Evolutionary conservation across 2,329 filamentous ascomycete genomes (phyloP), one percentile per base, ranked within the genome.

Genomic region (Diaporthe ampelina): DNA sequence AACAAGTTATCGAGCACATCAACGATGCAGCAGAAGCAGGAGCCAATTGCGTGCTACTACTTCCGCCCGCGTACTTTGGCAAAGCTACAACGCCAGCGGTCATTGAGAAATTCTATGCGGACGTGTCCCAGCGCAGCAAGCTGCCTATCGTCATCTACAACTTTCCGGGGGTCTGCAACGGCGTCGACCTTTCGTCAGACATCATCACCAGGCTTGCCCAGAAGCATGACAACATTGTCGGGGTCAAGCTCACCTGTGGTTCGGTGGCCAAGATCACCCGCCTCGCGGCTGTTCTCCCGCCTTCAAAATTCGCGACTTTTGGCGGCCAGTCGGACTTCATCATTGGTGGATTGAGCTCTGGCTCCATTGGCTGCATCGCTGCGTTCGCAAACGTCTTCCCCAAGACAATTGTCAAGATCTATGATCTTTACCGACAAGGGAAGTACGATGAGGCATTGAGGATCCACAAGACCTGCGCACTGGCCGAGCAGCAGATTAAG

Each of bases 311-410:
- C 78, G 88, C 91, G 1, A 89, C 89, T 0, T 94, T 90, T 78
- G 92, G 91, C 0, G 93, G 93, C 0, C 92, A 94, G 81, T 89
- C 88, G 1, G 92, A 94, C 79, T 94, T 92, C 81, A 81, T 94
- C n/a, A 84, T 91, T 67, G 88, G 88, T 4, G 89, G 88, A 1
- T 80, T 92, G 52, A 85, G 85, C 3, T 86, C 87, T 7, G 90
- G 90, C 24, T 88, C 86, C 29, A 85, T 86, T 3, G 90, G 90
- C 8, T 88, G 85, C 73, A 89, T 92, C 56, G 89, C 89, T 0
- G 89, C 88, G 4, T 87, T 91, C 65, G 90, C 87, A 19, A 91
- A 91, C 72, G 81, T 91, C 4, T 90, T 88, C 77, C 89, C 89
- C 4, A 86, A 84, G 76, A 86, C 87, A 0, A 85, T 90, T 21